Base-by-base conservation (phyloP, 2,329 filamentous ascomycete genomes). In the Lachnellula cervina region DNA sequence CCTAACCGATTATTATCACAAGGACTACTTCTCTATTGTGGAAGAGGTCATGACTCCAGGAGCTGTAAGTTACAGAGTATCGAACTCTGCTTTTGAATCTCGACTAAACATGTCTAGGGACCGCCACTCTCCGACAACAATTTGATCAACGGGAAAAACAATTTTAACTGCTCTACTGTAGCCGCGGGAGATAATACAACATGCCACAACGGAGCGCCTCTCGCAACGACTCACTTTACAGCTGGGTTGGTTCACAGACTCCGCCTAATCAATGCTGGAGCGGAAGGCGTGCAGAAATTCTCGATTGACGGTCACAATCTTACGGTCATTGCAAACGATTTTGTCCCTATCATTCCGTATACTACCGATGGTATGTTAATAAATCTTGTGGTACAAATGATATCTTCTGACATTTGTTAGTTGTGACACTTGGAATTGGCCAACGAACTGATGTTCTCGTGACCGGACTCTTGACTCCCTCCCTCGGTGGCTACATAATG, bases 291-390 rank as follows among this genome's bases (percentile, higher is more conserved):
- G 4, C 81, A 80, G 71, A 76, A 78, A 3, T 64, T 74, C 2
- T 66, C 76, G 1, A 72, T 70, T 19, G 76, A 81, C 49, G 77
- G 76, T 1, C 64, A 77, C 51, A 83, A 77, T 23, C 62, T 81
- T 2, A 86, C 84, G 0, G 80, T 78, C 7, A 75, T 89, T 47
- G 85, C 85, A 71, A 89, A 88, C 66, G 76, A 85, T 44, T 66
- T 75, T 13, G 79, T 84, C 0, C 80, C 81, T 1, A 54, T 57
- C 23, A 42, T 34, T 34, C 56, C 56, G 9, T 58, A 55, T 35
- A 34, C 37, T 13, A 57, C 55, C 2, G 5, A 56, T 47, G 54
- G 54, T 52, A 40, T 13, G 40, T 13, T 35, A 13, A 38, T 14
- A 13, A 7, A 13, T 8, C 17, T 16, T 32, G 28, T 32, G 28